Percentiles rank a stretch among this genome's conserved stretches.
These are phyloP conservation scores for Exserohilum rostratum DNA, from an alignment of 2,329 filamentous ascomycete species.

Conservation along the genomic window DNA sequence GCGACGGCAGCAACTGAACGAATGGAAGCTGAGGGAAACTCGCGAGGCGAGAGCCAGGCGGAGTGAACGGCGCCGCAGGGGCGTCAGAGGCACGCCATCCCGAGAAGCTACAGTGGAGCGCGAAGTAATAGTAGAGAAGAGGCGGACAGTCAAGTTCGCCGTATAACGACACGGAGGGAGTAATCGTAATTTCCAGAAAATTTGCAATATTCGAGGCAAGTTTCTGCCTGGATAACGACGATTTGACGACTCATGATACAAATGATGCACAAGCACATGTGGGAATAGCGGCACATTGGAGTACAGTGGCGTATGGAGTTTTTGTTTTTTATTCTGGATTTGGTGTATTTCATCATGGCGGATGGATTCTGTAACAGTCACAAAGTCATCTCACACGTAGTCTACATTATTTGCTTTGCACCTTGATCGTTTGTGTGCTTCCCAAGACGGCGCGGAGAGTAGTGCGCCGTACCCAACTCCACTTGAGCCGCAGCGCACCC, in stretches of 20 bases:
- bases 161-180: conserved; percentile 9
- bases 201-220: not conserved
- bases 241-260: conserved; percentile 25
- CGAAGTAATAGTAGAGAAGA: conserved; percentile 25
- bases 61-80: conserved; percentile 56
- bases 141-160: conserved; percentile 43
- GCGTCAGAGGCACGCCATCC: conserved; percentile 33
- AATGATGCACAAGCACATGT: conserved; percentile 5
- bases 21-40: conserved; percentile 65
- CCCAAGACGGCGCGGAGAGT: not conserved
- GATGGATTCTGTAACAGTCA: not conserved
- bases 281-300: conserved; percentile 14
- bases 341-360: not conserved
- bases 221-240: conserved; percentile 21
- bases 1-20: conserved; percentile 63
- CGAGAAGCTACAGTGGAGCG: conserved; percentile 39
- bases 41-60: conserved; percentile 64
- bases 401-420: not conserved
- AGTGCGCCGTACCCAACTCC: not conserved
- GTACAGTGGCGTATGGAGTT: conserved; percentile 11
- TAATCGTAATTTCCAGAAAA: conserved; percentile 26
- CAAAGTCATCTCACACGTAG: not conserved
- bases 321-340: not conserved
- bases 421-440: not conserved
- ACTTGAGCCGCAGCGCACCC: not conserved